phyloP scores from a whole-genome alignment of 2,329 filamentous ascomycete species.

The Arthroderma sp. region DNA sequence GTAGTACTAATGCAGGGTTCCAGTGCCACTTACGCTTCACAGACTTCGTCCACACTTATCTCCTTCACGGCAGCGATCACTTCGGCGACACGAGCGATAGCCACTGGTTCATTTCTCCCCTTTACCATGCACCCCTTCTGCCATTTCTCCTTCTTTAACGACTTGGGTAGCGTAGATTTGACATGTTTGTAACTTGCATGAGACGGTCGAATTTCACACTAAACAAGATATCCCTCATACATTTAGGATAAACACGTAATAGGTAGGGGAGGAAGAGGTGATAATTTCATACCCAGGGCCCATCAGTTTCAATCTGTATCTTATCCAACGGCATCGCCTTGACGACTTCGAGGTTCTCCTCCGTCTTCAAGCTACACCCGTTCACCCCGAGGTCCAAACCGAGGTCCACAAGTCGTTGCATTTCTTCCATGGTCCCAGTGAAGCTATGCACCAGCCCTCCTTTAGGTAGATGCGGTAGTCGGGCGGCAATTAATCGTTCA shows the following conservation, averaged over 20 bases:
- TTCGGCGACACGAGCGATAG: conserved; percentile 74
- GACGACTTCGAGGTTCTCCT: conserved; percentile 78
- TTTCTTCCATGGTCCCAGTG: conserved; percentile 76
- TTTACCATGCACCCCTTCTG: conserved; percentile 79
- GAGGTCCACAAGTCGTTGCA: conserved; percentile 63
- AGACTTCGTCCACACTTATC: conserved; percentile 66
- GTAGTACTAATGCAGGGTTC: conserved; percentile 1
- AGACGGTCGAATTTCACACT: conserved; percentile 81
- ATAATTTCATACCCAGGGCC: conserved; percentile 54
- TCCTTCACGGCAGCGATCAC: conserved; percentile 80
- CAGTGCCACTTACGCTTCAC: conserved; percentile 52
- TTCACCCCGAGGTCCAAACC: conserved; percentile 92
- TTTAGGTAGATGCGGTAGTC: conserved; percentile 55
- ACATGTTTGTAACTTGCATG: conserved; percentile 73
- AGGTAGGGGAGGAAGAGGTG: too few relatives aligned
- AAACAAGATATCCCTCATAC: not conserved
- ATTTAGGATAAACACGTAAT: not conserved
- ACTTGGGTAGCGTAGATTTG: conserved; percentile 60
- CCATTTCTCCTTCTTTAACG: conserved; percentile 96
- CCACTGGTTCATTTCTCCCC: conserved; percentile 84
- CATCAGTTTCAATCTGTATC: conserved; percentile 92
- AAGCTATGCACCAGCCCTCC: conserved; percentile 89
- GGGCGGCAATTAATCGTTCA: conserved; percentile 53
- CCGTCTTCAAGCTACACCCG: conserved; percentile 90
- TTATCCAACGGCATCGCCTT: conserved; percentile 63